phyloP scores from a whole-genome alignment of 2,329 filamentous ascomycete genomes.

The Monosporascus sp. region DNA sequence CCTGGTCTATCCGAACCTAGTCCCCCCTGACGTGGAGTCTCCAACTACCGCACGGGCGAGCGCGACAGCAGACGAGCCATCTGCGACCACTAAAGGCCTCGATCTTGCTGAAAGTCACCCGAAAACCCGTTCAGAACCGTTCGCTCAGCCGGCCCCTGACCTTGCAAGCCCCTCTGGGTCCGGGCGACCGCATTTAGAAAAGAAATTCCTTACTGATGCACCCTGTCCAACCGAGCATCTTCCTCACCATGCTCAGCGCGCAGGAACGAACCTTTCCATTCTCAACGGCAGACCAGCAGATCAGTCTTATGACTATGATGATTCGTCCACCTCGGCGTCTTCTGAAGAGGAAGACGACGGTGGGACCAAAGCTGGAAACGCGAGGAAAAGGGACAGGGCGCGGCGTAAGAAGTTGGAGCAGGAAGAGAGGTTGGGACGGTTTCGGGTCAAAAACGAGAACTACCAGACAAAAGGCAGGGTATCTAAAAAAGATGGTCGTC shows the following conservation, averaged over 20 bases:
- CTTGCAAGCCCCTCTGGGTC: conserved; percentile 1
- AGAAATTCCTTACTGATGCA: conserved; percentile 15
- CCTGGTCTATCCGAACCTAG: conserved; percentile 16
- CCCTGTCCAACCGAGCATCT: conserved; percentile 6
- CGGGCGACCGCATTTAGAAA: conserved; percentile 10
- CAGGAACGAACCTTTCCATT: conserved; percentile 16
- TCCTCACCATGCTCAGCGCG: conserved; percentile 14
- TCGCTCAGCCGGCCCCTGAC: background rate
- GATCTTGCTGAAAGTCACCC: conserved; percentile 3
- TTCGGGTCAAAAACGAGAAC: conserved; percentile 58
- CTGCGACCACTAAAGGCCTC: background rate
- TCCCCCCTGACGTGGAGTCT: conserved; percentile 19
- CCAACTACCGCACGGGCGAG: conserved; percentile 8
- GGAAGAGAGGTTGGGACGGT: conserved; percentile 41
- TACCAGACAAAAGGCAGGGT: conserved; percentile 61
- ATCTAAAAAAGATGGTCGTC: conserved; percentile 61
- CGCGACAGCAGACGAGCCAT: conserved; percentile 1
- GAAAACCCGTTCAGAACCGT: conserved; percentile 11
- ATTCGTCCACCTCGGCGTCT: conserved; percentile 14
- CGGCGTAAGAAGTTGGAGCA: conserved; percentile 5
- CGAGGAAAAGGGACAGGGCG: conserved; percentile 10
- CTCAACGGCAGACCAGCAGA: conserved; percentile 7
- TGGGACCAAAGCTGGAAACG: background rate
- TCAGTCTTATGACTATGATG: conserved; percentile 5
- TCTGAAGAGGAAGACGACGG: conserved; percentile 15